Conservation (phyloP, 495 filamentous ascomycete genomes). For the Lasiosphaeriaceae sp. region DNA sequence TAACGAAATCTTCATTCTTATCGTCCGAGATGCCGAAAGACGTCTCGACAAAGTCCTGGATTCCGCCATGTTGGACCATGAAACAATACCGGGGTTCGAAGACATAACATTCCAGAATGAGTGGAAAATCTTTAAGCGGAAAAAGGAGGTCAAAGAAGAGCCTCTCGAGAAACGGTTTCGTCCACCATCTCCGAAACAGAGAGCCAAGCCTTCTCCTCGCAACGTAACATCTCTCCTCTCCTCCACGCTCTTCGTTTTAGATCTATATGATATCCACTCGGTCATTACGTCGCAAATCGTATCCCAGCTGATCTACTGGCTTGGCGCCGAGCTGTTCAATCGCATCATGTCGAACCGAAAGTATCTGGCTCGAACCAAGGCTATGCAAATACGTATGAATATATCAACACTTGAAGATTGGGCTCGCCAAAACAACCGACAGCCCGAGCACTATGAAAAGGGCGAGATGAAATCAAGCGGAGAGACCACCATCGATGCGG, state of each 20-base stretch:
- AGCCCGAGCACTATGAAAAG: constrained; percentile 93
- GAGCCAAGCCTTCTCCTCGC: constrained; percentile 85
- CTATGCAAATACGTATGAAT: constrained; percentile 99
- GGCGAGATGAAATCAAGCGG: constrained; percentile 84
- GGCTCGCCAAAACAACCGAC: constrained; percentile 87
- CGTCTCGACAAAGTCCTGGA: constrained; percentile 96
- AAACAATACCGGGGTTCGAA: constrained; percentile 96
- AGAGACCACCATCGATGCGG: constrained; percentile 77
- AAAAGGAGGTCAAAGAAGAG: constrained; percentile 79
- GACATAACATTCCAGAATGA: constrained; percentile 96
- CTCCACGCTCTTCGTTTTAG: constrained; percentile 93
- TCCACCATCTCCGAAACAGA: constrained; percentile 89
- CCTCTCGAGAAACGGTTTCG: constrained; percentile 88
- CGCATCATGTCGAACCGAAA: constrained; percentile 93
- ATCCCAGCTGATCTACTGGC: constrained; percentile 93
- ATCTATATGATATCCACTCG: constrained; percentile 97
- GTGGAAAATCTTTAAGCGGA: constrained; percentile 93
- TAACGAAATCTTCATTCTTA: constrained; percentile 98
- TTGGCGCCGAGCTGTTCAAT: constrained; percentile 95
- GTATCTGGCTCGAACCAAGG: constrained; percentile 94
- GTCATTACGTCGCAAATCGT: constrained; percentile 91
- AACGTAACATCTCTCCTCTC: constrained; percentile 97
- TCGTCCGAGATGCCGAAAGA: constrained; percentile 95
- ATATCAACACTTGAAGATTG: constrained; percentile 93
- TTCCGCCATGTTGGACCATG: constrained; percentile 90